Percentiles rank a stretch among this genome's conserved stretches.
Conservation (phyloP, 2,329 filamentous ascomycete genomes). For the Venturia aucupariae region DNA sequence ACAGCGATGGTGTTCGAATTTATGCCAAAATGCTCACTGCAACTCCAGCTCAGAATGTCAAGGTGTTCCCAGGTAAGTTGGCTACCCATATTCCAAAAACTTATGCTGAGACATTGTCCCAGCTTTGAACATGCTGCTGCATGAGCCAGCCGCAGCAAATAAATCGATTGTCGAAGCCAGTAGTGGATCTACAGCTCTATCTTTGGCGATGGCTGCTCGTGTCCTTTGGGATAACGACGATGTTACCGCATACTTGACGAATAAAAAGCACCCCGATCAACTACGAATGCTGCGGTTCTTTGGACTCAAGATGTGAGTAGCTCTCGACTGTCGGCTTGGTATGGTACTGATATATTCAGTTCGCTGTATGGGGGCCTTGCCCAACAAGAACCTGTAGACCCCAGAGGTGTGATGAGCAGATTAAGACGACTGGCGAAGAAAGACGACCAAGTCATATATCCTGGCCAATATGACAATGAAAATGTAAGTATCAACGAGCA, state of each 20-base stretch:
- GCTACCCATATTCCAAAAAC: conserved; percentile 13
- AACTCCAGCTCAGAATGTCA: conserved; percentile 57
- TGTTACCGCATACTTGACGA: conserved; percentile 47
- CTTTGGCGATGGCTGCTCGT: conserved; percentile 47
- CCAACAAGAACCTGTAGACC: conserved; percentile 46
- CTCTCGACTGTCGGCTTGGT: background rate
- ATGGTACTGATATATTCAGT: conserved; percentile 20
- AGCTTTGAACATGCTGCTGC: conserved; percentile 44
- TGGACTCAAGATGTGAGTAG: conserved; percentile 39
- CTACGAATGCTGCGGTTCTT: conserved; percentile 52
- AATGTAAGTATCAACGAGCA: conserved; percentile 18
- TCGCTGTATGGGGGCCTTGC: conserved; percentile 51
- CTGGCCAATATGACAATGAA: conserved; percentile 49
- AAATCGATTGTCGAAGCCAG: conserved; percentile 51
- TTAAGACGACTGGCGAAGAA: conserved; percentile 36
- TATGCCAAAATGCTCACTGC: conserved; percentile 59
- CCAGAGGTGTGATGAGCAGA: conserved; percentile 44
- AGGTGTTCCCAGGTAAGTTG: conserved; percentile 47
- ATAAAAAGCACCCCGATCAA: conserved; percentile 47
- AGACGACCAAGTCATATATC: conserved; percentile 39
- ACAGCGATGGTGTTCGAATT: conserved; percentile 49
- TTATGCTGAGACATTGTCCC: conserved; percentile 17
- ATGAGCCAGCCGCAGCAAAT: conserved; percentile 35
- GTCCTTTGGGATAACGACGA: conserved; percentile 44
- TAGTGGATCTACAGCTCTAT: conserved; percentile 54